Evolutionary conservation across 345 rosid genomes (phyloP).

Genomic region (Citrus unshiu): DNA sequence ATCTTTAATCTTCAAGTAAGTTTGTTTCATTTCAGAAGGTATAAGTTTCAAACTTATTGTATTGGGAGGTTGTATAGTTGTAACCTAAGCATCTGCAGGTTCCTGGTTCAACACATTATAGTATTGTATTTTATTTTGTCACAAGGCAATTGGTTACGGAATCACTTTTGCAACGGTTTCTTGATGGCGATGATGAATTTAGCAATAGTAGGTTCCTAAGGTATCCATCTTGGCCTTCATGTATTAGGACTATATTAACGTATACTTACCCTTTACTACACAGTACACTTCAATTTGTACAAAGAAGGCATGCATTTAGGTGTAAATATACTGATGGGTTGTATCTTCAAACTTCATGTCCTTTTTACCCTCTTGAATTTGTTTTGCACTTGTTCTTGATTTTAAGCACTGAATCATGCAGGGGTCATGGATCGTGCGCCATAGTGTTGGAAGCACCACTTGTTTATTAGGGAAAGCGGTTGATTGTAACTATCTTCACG

Average conservation of each 20-base stretch:
- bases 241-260: neutral
- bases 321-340: neutral
- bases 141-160: conserved; percentile 49
- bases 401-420: conserved; percentile 25
- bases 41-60: too few species aligned
- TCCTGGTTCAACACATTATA: too few species aligned
- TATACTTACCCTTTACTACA: neutral
- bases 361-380: neutral
- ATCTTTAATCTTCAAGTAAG: too few species aligned
- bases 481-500: conserved; percentile 91
- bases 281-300: neutral
- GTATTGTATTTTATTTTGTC: too few species aligned
- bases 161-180: conserved; percentile 89
- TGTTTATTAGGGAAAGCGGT: conserved; percentile 96
- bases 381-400: neutral
- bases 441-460: conserved; percentile 98
- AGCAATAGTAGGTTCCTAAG: conserved; percentile 99
- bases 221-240: conserved; percentile 31
- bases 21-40: too few species aligned
- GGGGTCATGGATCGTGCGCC: conserved; percentile 99
- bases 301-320: neutral
- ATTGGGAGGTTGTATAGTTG: too few species aligned
- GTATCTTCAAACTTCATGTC: neutral
- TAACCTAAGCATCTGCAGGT: too few species aligned
- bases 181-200: conserved; percentile 98